Evolutionary conservation across 2,329 filamentous ascomycete species (phyloP).

Genomic region (Venturia pyrina): DNA sequence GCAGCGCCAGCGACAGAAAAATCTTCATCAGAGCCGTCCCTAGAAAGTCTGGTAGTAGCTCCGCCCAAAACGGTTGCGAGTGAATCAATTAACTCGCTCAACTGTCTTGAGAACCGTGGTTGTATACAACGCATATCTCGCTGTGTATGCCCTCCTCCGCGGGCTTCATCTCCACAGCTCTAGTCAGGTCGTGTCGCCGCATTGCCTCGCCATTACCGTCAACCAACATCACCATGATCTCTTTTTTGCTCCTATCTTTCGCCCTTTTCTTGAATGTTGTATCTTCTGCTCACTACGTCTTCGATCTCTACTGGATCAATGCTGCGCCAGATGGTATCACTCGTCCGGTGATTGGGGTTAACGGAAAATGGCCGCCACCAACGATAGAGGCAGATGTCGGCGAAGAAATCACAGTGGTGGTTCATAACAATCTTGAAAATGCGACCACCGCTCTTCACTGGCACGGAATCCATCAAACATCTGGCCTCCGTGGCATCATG

Average conservation of each 20-base stretch:
- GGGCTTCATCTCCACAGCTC: neutral
- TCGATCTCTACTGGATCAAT: slow-evolving; percentile 57
- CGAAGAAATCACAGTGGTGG: slow-evolving; percentile 50
- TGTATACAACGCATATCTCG: too few relatives aligned
- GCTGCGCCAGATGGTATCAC: slow-evolving; percentile 61
- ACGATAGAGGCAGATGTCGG: slow-evolving; percentile 52
- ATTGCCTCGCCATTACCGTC: neutral
- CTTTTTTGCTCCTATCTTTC: neutral
- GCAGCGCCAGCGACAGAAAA: too few relatives aligned
- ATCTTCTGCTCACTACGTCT: slow-evolving; percentile 24
- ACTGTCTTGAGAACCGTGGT: too few relatives aligned
- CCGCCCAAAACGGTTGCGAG: too few relatives aligned
- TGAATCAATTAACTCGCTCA: too few relatives aligned
- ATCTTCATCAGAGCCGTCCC: too few relatives aligned
- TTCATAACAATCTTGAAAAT: slow-evolving; percentile 51
- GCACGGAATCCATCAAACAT: slow-evolving; percentile 50
- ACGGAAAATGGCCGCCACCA: slow-evolving; percentile 65
- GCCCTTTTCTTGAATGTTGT: neutral
- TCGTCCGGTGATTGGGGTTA: slow-evolving; percentile 63
- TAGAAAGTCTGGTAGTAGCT: too few relatives aligned
- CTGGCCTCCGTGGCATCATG: slow-evolving; percentile 51
- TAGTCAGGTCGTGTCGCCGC: neutral
- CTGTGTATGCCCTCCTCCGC: too few relatives aligned
- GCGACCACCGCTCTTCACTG: slow-evolving; percentile 56
- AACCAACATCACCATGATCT: neutral